A percentile compares a stretch with the other conserved stretches of the same genome.
Conservation (phyloP, 805 yeast genomes). For the Candida ovalis region DNA sequence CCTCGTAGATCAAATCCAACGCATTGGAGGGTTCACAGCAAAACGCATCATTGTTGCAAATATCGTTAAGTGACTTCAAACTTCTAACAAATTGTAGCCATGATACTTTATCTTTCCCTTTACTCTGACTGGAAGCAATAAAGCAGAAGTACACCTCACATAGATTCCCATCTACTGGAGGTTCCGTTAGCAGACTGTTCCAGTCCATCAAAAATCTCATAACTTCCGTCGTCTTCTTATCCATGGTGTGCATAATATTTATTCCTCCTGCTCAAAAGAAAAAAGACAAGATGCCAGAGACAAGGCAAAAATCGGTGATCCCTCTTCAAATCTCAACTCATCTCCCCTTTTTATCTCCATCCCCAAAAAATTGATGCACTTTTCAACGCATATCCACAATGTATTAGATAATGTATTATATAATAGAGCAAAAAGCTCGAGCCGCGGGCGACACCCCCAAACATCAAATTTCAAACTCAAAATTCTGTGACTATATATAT, state of each 20-base stretch:
- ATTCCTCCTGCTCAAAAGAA: not conserved
- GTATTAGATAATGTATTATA: too few relatives aligned
- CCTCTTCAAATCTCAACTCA: not conserved
- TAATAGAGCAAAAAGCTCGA: too few relatives aligned
- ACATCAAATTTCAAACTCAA: too few relatives aligned
- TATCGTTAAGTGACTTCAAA: constrained; percentile 20
- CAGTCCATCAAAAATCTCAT: constrained; percentile 29
- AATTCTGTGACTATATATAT: constrained; percentile 2
- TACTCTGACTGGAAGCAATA: constrained; percentile 27
- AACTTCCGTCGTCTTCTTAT: constrained; percentile 29
- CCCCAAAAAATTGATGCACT: too few relatives aligned
- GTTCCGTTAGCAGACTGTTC: constrained; percentile 26
- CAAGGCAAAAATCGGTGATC: too few relatives aligned
- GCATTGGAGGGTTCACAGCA: constrained; percentile 25
- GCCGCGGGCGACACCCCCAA: too few relatives aligned
- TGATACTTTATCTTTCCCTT: constrained; percentile 32
- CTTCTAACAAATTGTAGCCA: constrained; percentile 32
- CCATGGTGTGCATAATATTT: constrained; percentile 12
- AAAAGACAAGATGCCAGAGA: too few relatives aligned
- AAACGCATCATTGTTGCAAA: constrained; percentile 21
- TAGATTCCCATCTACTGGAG: constrained; percentile 30
- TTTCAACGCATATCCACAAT: constrained; percentile 15
- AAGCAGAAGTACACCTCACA: constrained; percentile 31
- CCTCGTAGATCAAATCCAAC: constrained; percentile 19
- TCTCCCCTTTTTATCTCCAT: not conserved